Conservation (phyloP, 805 yeast species). For the Teunomyces funiuensis region DNA sequence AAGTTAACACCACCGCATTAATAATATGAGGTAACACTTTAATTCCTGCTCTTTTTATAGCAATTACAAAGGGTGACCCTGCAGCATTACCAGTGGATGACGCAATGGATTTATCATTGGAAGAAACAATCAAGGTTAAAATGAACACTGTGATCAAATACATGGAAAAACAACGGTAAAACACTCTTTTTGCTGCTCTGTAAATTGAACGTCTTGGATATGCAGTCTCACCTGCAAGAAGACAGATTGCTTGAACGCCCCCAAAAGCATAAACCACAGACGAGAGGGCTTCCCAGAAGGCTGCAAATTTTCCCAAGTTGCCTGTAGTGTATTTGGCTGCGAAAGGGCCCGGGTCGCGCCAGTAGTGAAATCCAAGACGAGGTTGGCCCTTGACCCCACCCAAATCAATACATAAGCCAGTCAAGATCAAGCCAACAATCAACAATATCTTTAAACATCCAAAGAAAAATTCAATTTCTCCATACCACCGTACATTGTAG, state of each 20-base stretch:
- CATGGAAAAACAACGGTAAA: conserved; percentile 27
- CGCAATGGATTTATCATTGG: conserved; percentile 25
- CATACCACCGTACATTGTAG: conserved; percentile 38
- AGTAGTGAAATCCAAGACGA: conserved; percentile 34
- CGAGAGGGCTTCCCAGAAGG: conserved; percentile 32
- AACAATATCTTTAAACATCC: conserved; percentile 25
- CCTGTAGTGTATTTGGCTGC: conserved; percentile 14
- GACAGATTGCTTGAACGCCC: conserved; percentile 27
- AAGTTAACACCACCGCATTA: conserved; percentile 39
- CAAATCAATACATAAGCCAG: conserved; percentile 21
- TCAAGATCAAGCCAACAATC: conserved; percentile 20
- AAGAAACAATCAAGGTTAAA: conserved; percentile 33
- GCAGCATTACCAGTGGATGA: conserved; percentile 27
- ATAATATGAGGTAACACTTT: conserved; percentile 35
- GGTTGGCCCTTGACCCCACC: conserved; percentile 27
- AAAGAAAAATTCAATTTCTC: conserved; percentile 29
- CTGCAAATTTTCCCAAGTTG: conserved; percentile 19
- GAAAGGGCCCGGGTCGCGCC: conserved; percentile 43
- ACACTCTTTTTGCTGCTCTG: conserved; percentile 29
- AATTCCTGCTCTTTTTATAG: conserved; percentile 33
- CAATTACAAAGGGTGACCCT: conserved; percentile 43
- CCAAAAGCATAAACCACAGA: conserved; percentile 40
- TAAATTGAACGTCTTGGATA: conserved; percentile 33
- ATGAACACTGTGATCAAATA: conserved; percentile 15
- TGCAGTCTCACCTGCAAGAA: conserved; percentile 32